phyloP scores from a whole-genome alignment of 495 filamentous ascomycete genomes.

The Arthonia radiata region DNA sequence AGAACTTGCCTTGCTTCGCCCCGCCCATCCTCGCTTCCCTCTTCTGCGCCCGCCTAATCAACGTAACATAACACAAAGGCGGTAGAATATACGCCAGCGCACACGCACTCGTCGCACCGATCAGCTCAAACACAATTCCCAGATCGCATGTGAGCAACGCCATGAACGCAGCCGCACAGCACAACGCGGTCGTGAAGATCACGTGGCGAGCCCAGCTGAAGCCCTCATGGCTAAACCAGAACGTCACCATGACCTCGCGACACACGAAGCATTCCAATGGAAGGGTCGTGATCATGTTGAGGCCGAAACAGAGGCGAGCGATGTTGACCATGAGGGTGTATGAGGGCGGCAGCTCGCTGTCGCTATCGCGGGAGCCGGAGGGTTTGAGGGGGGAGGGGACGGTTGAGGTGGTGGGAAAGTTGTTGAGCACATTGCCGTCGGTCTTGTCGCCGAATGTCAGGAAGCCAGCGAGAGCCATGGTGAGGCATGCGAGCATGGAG shows the following conservation, averaged over 20 bases:
- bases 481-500: slow-evolving; percentile 68
- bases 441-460: slow-evolving; percentile 81
- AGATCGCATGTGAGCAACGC: slow-evolving; percentile 74
- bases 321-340: slow-evolving; percentile 84
- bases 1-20: too few species aligned
- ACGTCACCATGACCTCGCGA: slow-evolving; percentile 84
- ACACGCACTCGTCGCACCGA: slow-evolving; percentile 82
- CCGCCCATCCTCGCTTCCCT: too few species aligned
- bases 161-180: slow-evolving; percentile 52
- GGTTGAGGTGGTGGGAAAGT: slow-evolving; percentile 75
- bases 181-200: slow-evolving; percentile 56
- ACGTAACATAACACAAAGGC: slow-evolving; percentile 80
- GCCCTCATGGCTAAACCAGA: slow-evolving; percentile 62
- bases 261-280: slow-evolving; percentile 95
- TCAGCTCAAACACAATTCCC: slow-evolving; percentile 80
- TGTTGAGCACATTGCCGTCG: slow-evolving; percentile 88
- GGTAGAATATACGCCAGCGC: slow-evolving; percentile 89
- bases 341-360: too few species aligned
- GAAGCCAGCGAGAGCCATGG: slow-evolving; percentile 76
- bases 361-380: too few species aligned
- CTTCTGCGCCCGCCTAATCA: too few species aligned
- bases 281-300: slow-evolving; percentile 96
- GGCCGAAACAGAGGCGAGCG: slow-evolving; percentile 76
- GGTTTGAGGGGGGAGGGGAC: too few species aligned
- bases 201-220: slow-evolving; percentile 67